phyloP scores from a whole-genome alignment of 108 stramenopile species.

The Nannochloropsis granulata region DNA sequence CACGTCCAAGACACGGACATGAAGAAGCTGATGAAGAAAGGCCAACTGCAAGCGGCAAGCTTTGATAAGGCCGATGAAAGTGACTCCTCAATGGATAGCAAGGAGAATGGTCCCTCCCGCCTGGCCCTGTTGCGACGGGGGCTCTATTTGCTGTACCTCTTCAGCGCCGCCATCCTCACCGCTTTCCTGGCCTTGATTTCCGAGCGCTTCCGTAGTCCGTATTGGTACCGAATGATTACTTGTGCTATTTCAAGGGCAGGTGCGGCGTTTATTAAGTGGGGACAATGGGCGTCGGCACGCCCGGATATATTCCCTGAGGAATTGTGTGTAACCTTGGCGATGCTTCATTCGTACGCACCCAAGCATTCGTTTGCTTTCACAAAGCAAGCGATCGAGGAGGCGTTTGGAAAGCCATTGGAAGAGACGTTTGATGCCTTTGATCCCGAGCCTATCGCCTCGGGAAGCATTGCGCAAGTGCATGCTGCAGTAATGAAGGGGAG shows the following conservation, averaged over 20 bases:
- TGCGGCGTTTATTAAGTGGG: constrained; percentile 69
- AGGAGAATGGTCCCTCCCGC: neutral
- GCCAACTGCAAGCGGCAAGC: neutral
- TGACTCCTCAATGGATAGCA: neutral
- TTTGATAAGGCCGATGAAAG: neutral
- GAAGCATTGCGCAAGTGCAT: constrained; percentile 59
- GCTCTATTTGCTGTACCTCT: neutral
- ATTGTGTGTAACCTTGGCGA: constrained; percentile 44
- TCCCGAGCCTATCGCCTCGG: constrained; percentile 52
- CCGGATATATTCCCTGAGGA: constrained; percentile 61
- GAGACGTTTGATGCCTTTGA: constrained; percentile 55
- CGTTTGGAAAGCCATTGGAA: neutral
- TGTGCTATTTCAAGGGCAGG: constrained; percentile 37
- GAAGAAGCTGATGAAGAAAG: neutral
- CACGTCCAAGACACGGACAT: neutral
- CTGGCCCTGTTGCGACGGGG: neutral
- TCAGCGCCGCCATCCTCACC: neutral
- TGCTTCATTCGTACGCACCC: constrained; percentile 52
- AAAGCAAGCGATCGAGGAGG: constrained; percentile 25
- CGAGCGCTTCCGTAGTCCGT: constrained; percentile 16
- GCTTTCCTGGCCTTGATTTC: constrained; percentile 26
- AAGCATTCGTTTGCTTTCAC: constrained; percentile 47
- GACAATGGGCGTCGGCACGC: constrained; percentile 38
- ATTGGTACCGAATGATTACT: constrained; percentile 43
- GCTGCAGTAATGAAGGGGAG: neutral